These are phyloP conservation scores for Tephrocybe sp. DNA, from an alignment of 768 basidiomycete genomes.

Conservation along the genomic window DNA sequence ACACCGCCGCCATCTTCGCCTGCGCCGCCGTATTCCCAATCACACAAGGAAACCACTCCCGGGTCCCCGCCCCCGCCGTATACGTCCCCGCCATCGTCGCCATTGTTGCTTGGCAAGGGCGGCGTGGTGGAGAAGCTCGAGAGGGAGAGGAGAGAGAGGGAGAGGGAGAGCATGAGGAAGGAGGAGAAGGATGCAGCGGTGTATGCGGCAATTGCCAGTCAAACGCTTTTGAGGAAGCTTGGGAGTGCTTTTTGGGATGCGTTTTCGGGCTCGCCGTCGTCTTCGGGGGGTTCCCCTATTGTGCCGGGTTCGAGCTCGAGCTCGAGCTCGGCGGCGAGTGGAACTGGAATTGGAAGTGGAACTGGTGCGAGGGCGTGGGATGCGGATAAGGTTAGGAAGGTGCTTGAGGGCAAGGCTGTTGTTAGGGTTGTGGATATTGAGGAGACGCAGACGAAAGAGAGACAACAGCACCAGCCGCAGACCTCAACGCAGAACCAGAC, in stretches of 20 bases:
- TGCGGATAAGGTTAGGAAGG: slow-evolving; percentile 75
- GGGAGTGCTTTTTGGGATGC: slow-evolving; percentile 87
- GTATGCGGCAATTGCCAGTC: slow-evolving; percentile 72
- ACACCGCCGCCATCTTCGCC: slow-evolving; percentile 17
- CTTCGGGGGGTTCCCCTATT: neutral
- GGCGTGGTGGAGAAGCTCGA: slow-evolving; percentile 27
- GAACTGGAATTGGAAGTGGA: no score
- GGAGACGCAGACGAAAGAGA: slow-evolving; percentile 15
- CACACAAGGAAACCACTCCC: slow-evolving; percentile 12
- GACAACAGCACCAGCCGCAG: neutral
- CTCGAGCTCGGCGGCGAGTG: slow-evolving; percentile 4
- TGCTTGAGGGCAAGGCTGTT: slow-evolving; percentile 82
- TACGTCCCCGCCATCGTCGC: slow-evolving; percentile 40
- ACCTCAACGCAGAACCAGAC: neutral
- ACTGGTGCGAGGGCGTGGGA: slow-evolving; percentile 46
- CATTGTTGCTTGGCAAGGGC: slow-evolving; percentile 27
- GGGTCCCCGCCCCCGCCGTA: slow-evolving; percentile 17
- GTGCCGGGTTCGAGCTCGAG: neutral
- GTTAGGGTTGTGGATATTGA: slow-evolving; percentile 79
- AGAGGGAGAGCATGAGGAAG: slow-evolving; percentile 27
- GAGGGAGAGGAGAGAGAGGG: slow-evolving; percentile 19
- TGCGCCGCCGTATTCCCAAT: slow-evolving; percentile 9
- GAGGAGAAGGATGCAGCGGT: slow-evolving; percentile 47
- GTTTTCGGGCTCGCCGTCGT: slow-evolving; percentile 53
- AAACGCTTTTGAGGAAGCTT: slow-evolving; percentile 71